Percentiles rank a stretch among this genome's conserved stretches.
Evolutionary conservation across 345 rosid genomes (phyloP).

Genomic region (Carallia brachiata): DNA sequence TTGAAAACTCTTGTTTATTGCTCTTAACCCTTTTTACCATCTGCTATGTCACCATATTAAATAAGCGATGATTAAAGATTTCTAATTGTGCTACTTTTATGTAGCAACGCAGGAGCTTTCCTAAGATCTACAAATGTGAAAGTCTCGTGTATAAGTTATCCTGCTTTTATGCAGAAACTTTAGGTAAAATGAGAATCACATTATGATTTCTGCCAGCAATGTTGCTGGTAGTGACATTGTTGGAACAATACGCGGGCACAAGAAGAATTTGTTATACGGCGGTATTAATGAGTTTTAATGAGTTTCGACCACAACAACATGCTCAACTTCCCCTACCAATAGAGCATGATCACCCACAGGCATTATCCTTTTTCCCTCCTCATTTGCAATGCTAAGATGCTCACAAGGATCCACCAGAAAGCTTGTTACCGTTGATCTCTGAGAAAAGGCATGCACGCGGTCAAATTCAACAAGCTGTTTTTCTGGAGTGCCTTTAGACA

Average conservation of each 20-base stretch:
- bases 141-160: too few species aligned
- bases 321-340: slow-evolving; percentile 56
- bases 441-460: slow-evolving; percentile 53
- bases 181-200: too few species aligned
- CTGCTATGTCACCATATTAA: too few species aligned
- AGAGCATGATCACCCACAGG: slow-evolving; percentile 59
- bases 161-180: too few species aligned
- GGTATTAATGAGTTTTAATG: slow-evolving; percentile 28
- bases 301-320: slow-evolving; percentile 45
- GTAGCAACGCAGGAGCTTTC: too few species aligned
- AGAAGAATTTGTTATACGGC: background rate
- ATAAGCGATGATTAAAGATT: too few species aligned
- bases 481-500: slow-evolving; percentile 47
- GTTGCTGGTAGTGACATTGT: slow-evolving; percentile 3
- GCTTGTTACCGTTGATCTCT: slow-evolving; percentile 39
- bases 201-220: too few species aligned
- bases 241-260: background rate
- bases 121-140: too few species aligned
- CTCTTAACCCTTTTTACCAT: too few species aligned
- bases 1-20: too few species aligned
- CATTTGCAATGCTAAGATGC: slow-evolving; percentile 59
- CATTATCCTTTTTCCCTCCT: slow-evolving; percentile 55
- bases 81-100: too few species aligned
- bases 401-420: slow-evolving; percentile 69
- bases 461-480: slow-evolving; percentile 78